These are phyloP conservation scores for Pythium chondricola DNA, from an alignment of 352 stramenopile species.

Conservation along the genomic window DNA sequence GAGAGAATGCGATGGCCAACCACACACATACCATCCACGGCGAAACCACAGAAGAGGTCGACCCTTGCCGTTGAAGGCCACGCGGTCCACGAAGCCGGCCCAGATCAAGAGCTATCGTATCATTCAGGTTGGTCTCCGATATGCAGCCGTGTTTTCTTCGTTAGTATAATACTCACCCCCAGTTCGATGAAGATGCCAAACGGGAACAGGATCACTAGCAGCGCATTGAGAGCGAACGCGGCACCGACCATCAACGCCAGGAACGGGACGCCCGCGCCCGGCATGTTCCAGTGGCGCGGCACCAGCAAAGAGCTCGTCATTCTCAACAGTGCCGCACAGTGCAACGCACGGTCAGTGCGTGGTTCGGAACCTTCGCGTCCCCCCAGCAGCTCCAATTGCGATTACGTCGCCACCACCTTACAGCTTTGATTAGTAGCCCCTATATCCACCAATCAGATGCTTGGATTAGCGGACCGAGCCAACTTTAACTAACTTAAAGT, in stretches of 20 bases:
- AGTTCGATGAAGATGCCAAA: conserved; percentile 22
- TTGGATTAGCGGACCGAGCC: neutral
- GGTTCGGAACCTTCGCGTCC: too few relatives aligned
- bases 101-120: conserved; percentile 32
- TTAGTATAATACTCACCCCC: conserved; percentile 14
- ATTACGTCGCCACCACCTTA: too few relatives aligned
- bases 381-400: too few relatives aligned
- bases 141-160: too few relatives aligned
- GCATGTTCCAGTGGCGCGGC: conserved; percentile 9
- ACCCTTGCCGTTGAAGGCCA: conserved; percentile 37
- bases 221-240: conserved; percentile 14
- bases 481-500: neutral
- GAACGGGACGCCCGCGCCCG: conserved; percentile 12
- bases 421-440: conserved; percentile 7
- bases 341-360: too few relatives aligned
- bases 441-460: conserved; percentile 13
- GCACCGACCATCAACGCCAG: conserved; percentile 14
- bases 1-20: too few relatives aligned
- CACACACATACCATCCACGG: conserved; percentile 20
- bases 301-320: neutral
- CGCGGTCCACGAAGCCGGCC: conserved; percentile 25
- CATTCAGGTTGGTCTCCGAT: neutral
- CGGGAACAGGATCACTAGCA: conserved; percentile 23
- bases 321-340: neutral
- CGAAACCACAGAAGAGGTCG: conserved; percentile 24